phyloP scores from a whole-genome alignment of 768 basidiomycete species.

The Lanmaoa pseudosensibilis region DNA sequence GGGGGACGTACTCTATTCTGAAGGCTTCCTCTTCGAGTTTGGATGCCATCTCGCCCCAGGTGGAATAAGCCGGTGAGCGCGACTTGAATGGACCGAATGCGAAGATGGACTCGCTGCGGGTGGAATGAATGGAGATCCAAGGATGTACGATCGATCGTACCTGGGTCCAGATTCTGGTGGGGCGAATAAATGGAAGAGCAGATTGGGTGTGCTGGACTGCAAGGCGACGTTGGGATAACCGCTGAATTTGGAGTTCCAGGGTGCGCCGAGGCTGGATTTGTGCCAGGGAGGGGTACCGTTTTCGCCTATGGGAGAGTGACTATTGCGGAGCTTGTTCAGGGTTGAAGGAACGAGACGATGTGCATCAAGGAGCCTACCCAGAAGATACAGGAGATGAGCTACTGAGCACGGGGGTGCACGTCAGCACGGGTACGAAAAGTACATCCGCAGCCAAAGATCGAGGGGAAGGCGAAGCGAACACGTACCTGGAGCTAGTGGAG shows the following conservation, averaged over 20 bases:
- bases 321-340: slow-evolving; percentile 31
- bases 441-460: slow-evolving; percentile 23
- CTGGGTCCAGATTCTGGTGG: slow-evolving; percentile 61
- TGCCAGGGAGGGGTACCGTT: slow-evolving; percentile 29
- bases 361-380: slow-evolving; percentile 40
- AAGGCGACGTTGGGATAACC: slow-evolving; percentile 52
- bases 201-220: slow-evolving; percentile 61
- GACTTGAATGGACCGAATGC: slow-evolving; percentile 31
- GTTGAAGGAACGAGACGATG: slow-evolving; percentile 19
- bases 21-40: slow-evolving; percentile 72
- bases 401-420: slow-evolving; percentile 7
- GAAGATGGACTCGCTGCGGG: slow-evolving; percentile 40
- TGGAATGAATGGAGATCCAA: slow-evolving; percentile 20
- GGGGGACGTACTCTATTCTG: slow-evolving; percentile 76
- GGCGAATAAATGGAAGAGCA: slow-evolving; percentile 72
- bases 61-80: slow-evolving; percentile 53
- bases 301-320: slow-evolving; percentile 31
- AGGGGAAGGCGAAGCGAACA: not conserved
- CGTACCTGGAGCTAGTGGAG: slow-evolving; percentile 50
- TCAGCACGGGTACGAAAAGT: slow-evolving; percentile 32
- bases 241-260: slow-evolving; percentile 30
- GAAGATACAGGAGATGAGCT: slow-evolving; percentile 35
- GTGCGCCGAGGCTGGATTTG: slow-evolving; percentile 24
- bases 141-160: slow-evolving; percentile 22
- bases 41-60: slow-evolving; percentile 75